These are phyloP conservation scores for Colletotrichum cuscutae DNA, from an alignment of 2,329 filamentous ascomycete genomes.

Conservation along the genomic window DNA sequence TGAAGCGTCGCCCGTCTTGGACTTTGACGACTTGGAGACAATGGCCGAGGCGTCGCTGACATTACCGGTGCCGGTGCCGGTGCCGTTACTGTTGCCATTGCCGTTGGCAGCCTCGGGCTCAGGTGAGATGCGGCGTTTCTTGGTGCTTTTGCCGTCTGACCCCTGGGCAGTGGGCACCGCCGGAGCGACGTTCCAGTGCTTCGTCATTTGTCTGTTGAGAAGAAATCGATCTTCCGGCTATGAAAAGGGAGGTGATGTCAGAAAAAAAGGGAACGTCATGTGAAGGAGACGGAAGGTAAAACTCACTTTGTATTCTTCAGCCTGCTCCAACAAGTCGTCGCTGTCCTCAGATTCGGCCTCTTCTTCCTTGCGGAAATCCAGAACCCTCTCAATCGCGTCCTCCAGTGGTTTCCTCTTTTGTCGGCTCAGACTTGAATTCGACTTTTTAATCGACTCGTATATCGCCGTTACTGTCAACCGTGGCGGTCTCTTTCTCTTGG, in stretches of 20 bases:
- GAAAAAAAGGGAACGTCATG: background rate
- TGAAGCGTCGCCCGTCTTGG: constrained; percentile 1
- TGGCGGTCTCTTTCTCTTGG: constrained; percentile 44
- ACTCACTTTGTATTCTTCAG: constrained; percentile 36
- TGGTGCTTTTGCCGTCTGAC: constrained; percentile 38
- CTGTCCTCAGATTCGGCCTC: constrained; percentile 65
- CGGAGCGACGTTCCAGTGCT: constrained; percentile 47
- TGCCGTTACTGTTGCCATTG: background rate
- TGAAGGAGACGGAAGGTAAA: constrained; percentile 33
- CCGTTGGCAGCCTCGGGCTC: constrained; percentile 34
- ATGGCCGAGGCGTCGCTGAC: constrained; percentile 30
- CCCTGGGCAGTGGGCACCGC: constrained; percentile 26
- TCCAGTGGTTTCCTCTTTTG: constrained; percentile 85
- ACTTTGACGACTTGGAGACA: constrained; percentile 7
- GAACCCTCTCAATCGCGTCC: constrained; percentile 84
- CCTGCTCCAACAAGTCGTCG: constrained; percentile 55
- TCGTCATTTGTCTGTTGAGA: constrained; percentile 55
- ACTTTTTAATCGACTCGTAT: constrained; percentile 79
- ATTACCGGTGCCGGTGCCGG: constrained; percentile 12
- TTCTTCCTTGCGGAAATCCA: constrained; percentile 78
- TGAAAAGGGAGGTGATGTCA: background rate
- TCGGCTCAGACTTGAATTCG: constrained; percentile 87
- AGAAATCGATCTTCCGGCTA: constrained; percentile 49
- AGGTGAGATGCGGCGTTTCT: constrained; percentile 35
- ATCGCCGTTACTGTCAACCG: constrained; percentile 68